Evolutionary conservation across 345 rosid genomes (phyloP).

Genomic region (Chamaenerion angustifolium): DNA sequence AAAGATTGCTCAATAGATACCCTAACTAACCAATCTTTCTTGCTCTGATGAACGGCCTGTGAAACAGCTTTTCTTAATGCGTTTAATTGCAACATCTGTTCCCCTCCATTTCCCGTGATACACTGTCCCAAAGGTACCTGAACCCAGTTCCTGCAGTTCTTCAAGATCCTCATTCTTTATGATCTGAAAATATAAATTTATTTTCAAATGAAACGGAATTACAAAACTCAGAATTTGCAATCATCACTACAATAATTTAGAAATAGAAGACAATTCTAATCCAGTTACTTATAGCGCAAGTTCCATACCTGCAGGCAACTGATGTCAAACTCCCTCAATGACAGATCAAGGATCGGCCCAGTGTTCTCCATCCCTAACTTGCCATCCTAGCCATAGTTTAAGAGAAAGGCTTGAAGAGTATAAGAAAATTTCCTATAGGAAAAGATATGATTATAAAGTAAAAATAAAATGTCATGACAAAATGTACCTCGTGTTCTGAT

Average conservation of each 20-base stretch:
- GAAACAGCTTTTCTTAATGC: conserved; percentile 88
- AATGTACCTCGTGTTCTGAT: conserved; percentile 39
- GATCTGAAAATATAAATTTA: conserved; percentile 27
- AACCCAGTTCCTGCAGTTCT: conserved; percentile 87
- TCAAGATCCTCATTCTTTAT: conserved; percentile 87
- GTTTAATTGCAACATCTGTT: conserved; percentile 92
- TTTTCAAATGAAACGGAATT: conserved; percentile 2
- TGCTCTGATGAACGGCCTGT: conserved; percentile 89
- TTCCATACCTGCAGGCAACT: conserved; percentile 44
- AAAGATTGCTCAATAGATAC: not conserved
- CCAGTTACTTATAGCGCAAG: not conserved
- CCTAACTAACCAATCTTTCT: conserved; percentile 67
- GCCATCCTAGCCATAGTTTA: conserved; percentile 28
- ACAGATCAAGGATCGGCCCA: conserved; percentile 26
- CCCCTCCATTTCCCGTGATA: conserved; percentile 99
- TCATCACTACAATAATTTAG: no score
- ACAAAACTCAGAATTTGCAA: not conserved
- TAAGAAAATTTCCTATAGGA: not conserved
- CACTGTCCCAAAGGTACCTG: conserved; percentile 96
- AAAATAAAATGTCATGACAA: conserved; percentile 4
- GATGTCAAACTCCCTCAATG: conserved; percentile 30
- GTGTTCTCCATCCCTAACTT: conserved; percentile 24
- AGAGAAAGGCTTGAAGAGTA: no score
- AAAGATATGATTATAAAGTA: conserved; percentile 1
- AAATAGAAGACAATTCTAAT: not conserved